These are phyloP conservation scores for Dicorynia guianensis DNA, from an alignment of 306 rosid genomes.

Conservation along the genomic window DNA sequence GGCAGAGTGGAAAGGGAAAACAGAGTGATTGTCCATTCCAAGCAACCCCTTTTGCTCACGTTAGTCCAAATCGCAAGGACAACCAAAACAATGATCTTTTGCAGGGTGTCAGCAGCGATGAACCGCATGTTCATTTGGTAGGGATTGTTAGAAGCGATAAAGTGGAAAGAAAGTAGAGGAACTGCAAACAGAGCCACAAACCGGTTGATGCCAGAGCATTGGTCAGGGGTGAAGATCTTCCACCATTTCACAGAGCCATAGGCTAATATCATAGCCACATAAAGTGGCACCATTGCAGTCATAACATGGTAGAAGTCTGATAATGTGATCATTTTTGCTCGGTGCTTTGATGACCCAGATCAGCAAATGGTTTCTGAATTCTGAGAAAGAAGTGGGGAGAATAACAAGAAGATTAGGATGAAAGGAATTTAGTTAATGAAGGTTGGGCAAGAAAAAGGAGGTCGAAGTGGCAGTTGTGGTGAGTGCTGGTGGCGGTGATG, in stretches of 20 bases:
- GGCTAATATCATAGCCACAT: constrained; percentile 89
- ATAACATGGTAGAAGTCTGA: constrained; percentile 87
- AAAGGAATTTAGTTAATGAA: background rate
- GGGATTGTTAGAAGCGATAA: constrained; percentile 82
- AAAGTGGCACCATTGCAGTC: constrained; percentile 94
- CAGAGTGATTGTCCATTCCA: constrained; percentile 87
- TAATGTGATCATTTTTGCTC: constrained; percentile 64
- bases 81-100: constrained; percentile 69
- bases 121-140: constrained; percentile 81
- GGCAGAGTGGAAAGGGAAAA: constrained; percentile 87
- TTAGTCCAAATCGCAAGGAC: constrained; percentile 63
- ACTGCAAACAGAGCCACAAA: constrained; percentile 93
- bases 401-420: constrained; percentile 13
- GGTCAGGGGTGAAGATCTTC: constrained; percentile 92
- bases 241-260: constrained; percentile 97
- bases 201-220: constrained; percentile 90
- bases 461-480: background rate
- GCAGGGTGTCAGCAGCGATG: constrained; percentile 87
- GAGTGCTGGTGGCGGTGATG: constrained; percentile 39
- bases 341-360: background rate
- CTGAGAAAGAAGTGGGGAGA: background rate
- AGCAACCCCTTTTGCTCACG: constrained; percentile 66
- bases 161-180: constrained; percentile 88
- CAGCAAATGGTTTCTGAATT: background rate
- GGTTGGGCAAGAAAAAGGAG: background rate